Conservation (phyloP, 768 basidiomycete genomes). For the Dendrothele bispora region DNA sequence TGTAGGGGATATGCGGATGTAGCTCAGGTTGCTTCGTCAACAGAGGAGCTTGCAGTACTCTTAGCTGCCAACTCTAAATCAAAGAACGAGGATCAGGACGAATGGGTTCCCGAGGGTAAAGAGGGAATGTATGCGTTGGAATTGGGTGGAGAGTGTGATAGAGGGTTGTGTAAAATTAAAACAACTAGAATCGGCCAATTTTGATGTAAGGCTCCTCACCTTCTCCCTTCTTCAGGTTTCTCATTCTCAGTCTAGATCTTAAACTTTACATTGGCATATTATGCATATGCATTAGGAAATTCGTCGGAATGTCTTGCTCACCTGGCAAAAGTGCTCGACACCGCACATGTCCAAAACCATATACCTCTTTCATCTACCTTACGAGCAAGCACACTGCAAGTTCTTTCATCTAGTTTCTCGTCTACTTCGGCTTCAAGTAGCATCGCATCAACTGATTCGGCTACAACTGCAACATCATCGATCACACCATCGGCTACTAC, state of each 20-base stretch:
- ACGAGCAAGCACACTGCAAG: constrained; percentile 39
- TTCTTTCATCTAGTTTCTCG: constrained; percentile 32
- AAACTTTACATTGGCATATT: constrained; percentile 71
- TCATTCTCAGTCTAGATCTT: constrained; percentile 56
- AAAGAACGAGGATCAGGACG: constrained; percentile 59
- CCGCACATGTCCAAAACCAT: constrained; percentile 54
- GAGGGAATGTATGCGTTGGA: constrained; percentile 43
- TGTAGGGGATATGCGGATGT: constrained; percentile 60
- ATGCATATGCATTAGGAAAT: constrained; percentile 73
- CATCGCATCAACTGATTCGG: no score
- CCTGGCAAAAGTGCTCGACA: constrained; percentile 53
- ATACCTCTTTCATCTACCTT: constrained; percentile 45
- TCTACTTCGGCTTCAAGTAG: constrained; percentile 55
- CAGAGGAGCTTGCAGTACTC: constrained; percentile 60
- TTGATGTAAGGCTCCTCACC: constrained; percentile 50
- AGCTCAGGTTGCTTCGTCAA: constrained; percentile 67
- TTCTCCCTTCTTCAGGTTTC: not conserved
- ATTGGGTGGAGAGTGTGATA: constrained; percentile 54
- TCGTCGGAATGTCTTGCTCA: constrained; percentile 63
- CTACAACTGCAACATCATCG: no score
- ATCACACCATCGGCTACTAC: constrained; percentile 33
- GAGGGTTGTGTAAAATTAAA: constrained; percentile 55
- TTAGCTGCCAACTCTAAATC: constrained; percentile 46
- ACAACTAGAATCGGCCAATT: constrained; percentile 47
- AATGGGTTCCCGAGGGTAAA: constrained; percentile 28